Base-by-base conservation (phyloP, 164 flowering plant genomes). In the Hamamelis virginiana region DNA sequence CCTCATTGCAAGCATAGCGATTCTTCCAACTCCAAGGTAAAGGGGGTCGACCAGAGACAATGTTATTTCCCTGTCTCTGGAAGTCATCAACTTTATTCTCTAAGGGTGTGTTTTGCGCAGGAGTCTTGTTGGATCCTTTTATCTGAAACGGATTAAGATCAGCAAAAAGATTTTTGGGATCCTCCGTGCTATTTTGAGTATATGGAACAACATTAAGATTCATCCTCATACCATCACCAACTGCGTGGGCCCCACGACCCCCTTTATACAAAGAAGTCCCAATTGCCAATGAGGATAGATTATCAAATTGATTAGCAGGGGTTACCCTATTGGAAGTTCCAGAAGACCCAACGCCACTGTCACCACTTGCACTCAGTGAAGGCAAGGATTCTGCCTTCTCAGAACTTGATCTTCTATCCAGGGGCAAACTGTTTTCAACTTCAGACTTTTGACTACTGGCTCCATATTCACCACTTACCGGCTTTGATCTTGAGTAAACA, bases 131-230 rank as follows among this genome's bases (percentile, higher is more conserved):
- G 66, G 88, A 69, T 55, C 88, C 93, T 75, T 75, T 81, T 15
- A 83, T 77, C 58, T 79, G 89, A 59, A 96, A 89, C 11, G 99
- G 99, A 78, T 96, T 92, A 64, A 96, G 90, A 70, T 96, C 99
- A 27, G 95, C 91, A 83, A 96, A 96, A 59, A 94, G 97, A 76
- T 86, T 77, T 70, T 78, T 85, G 1, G 89, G 56, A 65, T 94
- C 91, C 56, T 89, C 92, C 23, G 59, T 23, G 67, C 53, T 77
- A 62, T 75, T 81, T 66, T 80, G 90, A 47, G 74, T 59, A 77
- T 81, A 81, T 33, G 97, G 95, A 56, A 83, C 84, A 9, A 80
- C 82, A 72, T 87, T 91, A 55, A 81, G 64, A 75, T 91, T 85
- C 76, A 80, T 81, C 74, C 90, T 88, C 61, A 59, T 53, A 66